These are phyloP conservation scores for Sicyos edulis DNA, from an alignment of 306 rosid species.

Conservation along the genomic window DNA sequence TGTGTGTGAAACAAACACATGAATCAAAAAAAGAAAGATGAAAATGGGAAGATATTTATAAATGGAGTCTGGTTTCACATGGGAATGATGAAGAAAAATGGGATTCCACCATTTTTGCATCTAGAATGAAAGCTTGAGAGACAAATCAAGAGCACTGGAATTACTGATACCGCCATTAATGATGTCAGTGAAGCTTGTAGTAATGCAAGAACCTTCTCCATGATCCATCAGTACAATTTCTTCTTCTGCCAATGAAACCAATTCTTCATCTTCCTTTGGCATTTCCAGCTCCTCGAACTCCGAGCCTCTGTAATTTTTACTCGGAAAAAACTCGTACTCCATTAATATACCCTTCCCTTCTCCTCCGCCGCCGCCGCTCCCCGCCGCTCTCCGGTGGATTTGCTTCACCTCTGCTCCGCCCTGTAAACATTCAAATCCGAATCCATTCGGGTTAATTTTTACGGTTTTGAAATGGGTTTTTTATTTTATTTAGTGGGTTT, in stretches of 20 bases:
- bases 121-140: conserved; percentile 64
- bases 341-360: conserved; percentile 30
- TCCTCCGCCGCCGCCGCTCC: conserved; percentile 17
- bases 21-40: neutral
- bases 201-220: conserved; percentile 42
- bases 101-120: conserved; percentile 22
- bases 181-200: conserved; percentile 6
- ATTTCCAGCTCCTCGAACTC: conserved; percentile 40
- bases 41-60: neutral
- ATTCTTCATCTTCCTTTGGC: conserved; percentile 19
- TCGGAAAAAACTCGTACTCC: conserved; percentile 82
- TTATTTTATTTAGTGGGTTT: neutral
- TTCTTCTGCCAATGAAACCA: conserved; percentile 26
- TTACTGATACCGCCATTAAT: conserved; percentile 17
- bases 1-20: conserved; percentile 1
- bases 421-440: conserved; percentile 23
- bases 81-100: conserved; percentile 13
- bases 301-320: conserved; percentile 37
- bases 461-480: neutral
- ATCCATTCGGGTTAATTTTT: neutral
- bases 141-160: conserved; percentile 61
- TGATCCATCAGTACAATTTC: conserved; percentile 16
- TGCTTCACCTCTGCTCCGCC: conserved; percentile 52
- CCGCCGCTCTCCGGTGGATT: conserved; percentile 61
- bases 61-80: conserved; percentile 18